phyloP scores from a whole-genome alignment of 108 stramenopile genomes.

The Fragilaria crotonensis region DNA sequence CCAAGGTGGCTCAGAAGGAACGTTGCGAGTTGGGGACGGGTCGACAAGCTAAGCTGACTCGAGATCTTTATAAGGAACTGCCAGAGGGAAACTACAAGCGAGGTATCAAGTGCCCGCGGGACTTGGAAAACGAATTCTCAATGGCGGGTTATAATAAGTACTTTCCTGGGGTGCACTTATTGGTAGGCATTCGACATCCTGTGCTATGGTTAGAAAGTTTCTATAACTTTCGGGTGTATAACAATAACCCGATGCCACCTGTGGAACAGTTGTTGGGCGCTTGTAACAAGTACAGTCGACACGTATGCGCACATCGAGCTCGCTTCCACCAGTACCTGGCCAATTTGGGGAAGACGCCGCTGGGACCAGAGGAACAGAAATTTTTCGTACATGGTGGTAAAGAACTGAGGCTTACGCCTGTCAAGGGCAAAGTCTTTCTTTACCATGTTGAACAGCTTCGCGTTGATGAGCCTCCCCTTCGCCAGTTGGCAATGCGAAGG shows the following conservation, averaged over 20 bases:
- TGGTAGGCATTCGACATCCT: slow-evolving; percentile 70
- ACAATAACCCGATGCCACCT: slow-evolving; percentile 40
- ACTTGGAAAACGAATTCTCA: slow-evolving; percentile 27
- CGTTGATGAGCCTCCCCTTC: slow-evolving; percentile 4
- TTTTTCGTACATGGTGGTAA: background rate
- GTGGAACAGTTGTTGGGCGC: slow-evolving; percentile 19
- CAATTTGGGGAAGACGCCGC: slow-evolving; percentile 24
- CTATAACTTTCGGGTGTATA: slow-evolving; percentile 67
- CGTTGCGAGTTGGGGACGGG: slow-evolving; percentile 40
- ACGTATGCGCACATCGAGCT: slow-evolving; percentile 59
- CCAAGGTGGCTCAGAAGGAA: slow-evolving; percentile 34
- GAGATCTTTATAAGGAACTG: slow-evolving; percentile 22
- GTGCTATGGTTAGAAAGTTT: slow-evolving; percentile 68
- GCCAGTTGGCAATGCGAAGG: slow-evolving; percentile 9
- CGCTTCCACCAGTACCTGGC: slow-evolving; percentile 55
- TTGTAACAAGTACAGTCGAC: slow-evolving; percentile 19
- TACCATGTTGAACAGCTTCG: slow-evolving; percentile 36
- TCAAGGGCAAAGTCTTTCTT: slow-evolving; percentile 26
- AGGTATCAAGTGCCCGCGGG: slow-evolving; percentile 48
- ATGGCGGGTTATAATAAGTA: slow-evolving; percentile 23
- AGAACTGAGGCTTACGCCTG: background rate
- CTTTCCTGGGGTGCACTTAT: slow-evolving; percentile 54
- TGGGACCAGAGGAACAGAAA: slow-evolving; percentile 1
- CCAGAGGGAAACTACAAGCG: slow-evolving; percentile 1
- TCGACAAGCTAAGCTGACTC: slow-evolving; percentile 26